These are phyloP conservation scores for Teratosphaeria nubilosa DNA, from an alignment of 2,329 filamentous ascomycete genomes.

Conservation along the genomic window DNA sequence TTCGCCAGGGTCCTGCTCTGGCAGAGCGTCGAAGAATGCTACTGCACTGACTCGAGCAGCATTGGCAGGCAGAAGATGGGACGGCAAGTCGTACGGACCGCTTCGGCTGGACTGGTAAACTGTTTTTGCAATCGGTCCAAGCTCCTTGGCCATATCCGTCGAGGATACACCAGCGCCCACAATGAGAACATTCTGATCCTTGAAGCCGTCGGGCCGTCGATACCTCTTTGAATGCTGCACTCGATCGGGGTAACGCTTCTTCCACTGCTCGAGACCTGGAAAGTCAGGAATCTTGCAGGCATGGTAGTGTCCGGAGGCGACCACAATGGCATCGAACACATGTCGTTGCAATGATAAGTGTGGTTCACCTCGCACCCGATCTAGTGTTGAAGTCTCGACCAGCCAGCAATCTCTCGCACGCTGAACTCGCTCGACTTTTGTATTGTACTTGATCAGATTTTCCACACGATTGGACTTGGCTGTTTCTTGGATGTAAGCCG, in stretches of 20 bases:
- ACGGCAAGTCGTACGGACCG: constrained; percentile 50
- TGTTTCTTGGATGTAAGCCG: constrained; percentile 52
- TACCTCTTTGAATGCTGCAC: constrained; percentile 46
- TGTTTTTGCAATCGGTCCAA: constrained; percentile 34
- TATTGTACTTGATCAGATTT: constrained; percentile 44
- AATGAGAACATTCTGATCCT: constrained; percentile 47
- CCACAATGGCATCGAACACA: constrained; percentile 41
- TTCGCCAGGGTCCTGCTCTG: not conserved
- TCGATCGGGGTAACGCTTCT: constrained; percentile 34
- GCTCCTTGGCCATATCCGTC: constrained; percentile 44
- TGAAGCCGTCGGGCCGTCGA: constrained; percentile 35
- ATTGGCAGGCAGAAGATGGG: constrained; percentile 43
- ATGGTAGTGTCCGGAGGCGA: constrained; percentile 48
- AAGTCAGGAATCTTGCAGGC: constrained; percentile 41
- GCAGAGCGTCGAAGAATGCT: constrained; percentile 31
- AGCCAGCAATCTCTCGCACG: constrained; percentile 44
- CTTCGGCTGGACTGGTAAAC: constrained; percentile 50
- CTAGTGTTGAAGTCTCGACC: constrained; percentile 40
- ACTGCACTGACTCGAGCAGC: constrained; percentile 45
- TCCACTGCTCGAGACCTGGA: constrained; percentile 38
- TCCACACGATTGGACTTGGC: constrained; percentile 42
- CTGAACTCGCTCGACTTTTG: constrained; percentile 44
- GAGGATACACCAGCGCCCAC: constrained; percentile 48
- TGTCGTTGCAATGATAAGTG: not conserved
- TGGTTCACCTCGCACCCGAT: constrained; percentile 3